Evolutionary conservation across 1,284 basidiomycete species (phyloP).

Genomic region (Abortiporus biennis): DNA sequence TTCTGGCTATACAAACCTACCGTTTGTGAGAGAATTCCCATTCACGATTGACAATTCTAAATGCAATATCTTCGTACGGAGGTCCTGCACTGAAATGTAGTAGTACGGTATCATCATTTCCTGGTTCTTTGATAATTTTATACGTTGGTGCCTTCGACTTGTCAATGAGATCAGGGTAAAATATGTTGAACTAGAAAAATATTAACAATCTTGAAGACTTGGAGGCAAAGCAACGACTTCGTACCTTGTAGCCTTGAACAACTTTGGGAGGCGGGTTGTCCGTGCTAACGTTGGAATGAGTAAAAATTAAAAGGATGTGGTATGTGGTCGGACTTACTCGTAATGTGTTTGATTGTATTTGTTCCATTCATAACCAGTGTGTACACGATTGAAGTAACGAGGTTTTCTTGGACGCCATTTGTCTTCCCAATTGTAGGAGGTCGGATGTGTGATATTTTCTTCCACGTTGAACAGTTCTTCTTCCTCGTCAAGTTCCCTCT

Average conservation of each 20-base stretch:
- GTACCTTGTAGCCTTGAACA: constrained; percentile 95
- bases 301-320: background rate
- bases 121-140: constrained; percentile 86
- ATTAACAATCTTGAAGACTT: background rate
- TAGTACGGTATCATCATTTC: constrained; percentile 92
- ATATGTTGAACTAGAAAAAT: constrained; percentile 74
- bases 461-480: constrained; percentile 93
- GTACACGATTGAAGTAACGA: constrained; percentile 97
- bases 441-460: constrained; percentile 76
- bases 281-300: constrained; percentile 43
- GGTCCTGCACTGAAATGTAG: constrained; percentile 95
- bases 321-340: constrained; percentile 61
- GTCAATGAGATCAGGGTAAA: constrained; percentile 96
- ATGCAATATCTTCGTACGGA: constrained; percentile 98
- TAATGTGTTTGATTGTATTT: constrained; percentile 99
- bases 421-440: constrained; percentile 96
- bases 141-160: constrained; percentile 95
- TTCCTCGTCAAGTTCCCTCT: constrained; percentile 90
- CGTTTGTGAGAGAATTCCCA: constrained; percentile 98
- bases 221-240: constrained; percentile 17
- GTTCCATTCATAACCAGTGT: constrained; percentile 99
- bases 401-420: constrained; percentile 98
- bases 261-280: constrained; percentile 98
- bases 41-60: constrained; percentile 94
- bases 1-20: constrained; percentile 32